A percentile compares a stretch with the other conserved stretches of the same genome.
phyloP scores from a whole-genome alignment of 495 filamentous ascomycete genomes.

The Neurospora tetrasperma region DNA sequence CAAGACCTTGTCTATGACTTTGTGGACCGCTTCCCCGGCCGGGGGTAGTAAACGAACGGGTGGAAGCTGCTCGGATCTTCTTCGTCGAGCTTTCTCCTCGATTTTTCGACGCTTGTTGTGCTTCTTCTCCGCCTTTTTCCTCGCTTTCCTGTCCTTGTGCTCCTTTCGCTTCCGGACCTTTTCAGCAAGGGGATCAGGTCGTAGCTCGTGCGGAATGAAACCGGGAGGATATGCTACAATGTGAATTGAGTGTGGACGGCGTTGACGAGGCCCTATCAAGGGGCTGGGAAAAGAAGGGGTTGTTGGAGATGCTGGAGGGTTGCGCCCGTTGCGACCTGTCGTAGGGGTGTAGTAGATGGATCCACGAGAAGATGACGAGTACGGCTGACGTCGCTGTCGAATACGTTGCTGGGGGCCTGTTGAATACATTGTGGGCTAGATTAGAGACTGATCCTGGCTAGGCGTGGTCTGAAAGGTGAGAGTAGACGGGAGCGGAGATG shows the following conservation, averaged over 20 bases:
- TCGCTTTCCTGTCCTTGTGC: slow-evolving; percentile 22
- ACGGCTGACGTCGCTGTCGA: slow-evolving; percentile 23
- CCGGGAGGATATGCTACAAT: slow-evolving; percentile 44
- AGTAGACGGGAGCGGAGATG: background rate
- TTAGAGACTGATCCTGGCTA: background rate
- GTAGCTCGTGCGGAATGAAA: slow-evolving; percentile 38
- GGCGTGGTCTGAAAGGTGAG: background rate
- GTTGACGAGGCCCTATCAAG: slow-evolving; percentile 39
- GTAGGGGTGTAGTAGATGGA: slow-evolving; percentile 33
- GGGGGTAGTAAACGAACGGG: slow-evolving; percentile 20
- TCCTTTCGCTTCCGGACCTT: slow-evolving; percentile 13
- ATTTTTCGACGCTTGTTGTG: slow-evolving; percentile 12
- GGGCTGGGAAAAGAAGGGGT: slow-evolving; percentile 33
- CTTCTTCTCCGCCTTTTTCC: slow-evolving; percentile 13
- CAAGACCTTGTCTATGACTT: slow-evolving; percentile 32
- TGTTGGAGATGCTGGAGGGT: background rate
- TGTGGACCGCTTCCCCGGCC: slow-evolving; percentile 17
- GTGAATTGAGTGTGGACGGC: slow-evolving; percentile 45
- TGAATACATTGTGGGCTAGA: slow-evolving; percentile 20
- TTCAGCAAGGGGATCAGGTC: slow-evolving; percentile 20
- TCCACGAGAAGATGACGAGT: slow-evolving; percentile 27
- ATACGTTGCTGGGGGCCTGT: slow-evolving; percentile 22
- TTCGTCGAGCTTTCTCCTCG: slow-evolving; percentile 16
- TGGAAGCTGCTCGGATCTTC: slow-evolving; percentile 20
- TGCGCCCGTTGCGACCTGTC: slow-evolving; percentile 21